These are phyloP conservation scores for Hypoxylon lenormandii DNA, from an alignment of 495 filamentous ascomycete genomes.

Conservation along the genomic window DNA sequence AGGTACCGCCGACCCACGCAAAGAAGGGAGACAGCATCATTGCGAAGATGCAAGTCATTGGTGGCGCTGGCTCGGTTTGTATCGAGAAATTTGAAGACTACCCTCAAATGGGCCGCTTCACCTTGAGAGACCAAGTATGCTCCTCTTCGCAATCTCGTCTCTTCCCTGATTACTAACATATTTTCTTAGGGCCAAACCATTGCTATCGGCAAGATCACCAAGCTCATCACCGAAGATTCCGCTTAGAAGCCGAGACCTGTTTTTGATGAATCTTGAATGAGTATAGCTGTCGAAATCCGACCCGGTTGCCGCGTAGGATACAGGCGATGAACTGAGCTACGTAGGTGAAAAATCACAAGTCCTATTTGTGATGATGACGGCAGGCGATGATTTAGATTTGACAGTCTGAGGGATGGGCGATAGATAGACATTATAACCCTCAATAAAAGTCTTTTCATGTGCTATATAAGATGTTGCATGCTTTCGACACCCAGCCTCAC, in stretches of 20 bases:
- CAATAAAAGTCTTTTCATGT: slow-evolving; percentile 16
- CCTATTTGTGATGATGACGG: background rate
- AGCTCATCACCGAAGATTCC: slow-evolving; percentile 67
- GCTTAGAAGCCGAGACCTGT: slow-evolving; percentile 24
- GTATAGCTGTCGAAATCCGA: background rate
- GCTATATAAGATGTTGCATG: too few relatives aligned
- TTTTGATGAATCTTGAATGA: slow-evolving; percentile 15
- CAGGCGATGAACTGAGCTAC: background rate
- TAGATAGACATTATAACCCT: slow-evolving; percentile 25
- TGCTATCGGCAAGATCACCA: slow-evolving; percentile 95
- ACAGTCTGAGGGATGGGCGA: slow-evolving; percentile 13
- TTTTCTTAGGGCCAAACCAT: slow-evolving; percentile 85
- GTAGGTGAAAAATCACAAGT: slow-evolving; percentile 2
- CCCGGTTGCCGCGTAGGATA: background rate
- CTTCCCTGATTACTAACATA: slow-evolving; percentile 27
- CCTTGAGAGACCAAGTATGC: slow-evolving; percentile 87
- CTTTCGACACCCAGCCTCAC: too few relatives aligned
- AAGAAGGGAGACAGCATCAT: slow-evolving; percentile 94
- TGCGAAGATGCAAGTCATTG: slow-evolving; percentile 85
- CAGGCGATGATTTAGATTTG: slow-evolving; percentile 11
- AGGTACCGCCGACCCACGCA: slow-evolving; percentile 89
- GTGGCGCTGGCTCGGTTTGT: slow-evolving; percentile 86
- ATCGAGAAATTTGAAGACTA: slow-evolving; percentile 95
- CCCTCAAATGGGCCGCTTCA: slow-evolving; percentile 92
- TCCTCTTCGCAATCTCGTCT: slow-evolving; percentile 25